Conservation (phyloP, 2,329 filamentous ascomycete genomes). For the Thermoascus crustaceus region DNA sequence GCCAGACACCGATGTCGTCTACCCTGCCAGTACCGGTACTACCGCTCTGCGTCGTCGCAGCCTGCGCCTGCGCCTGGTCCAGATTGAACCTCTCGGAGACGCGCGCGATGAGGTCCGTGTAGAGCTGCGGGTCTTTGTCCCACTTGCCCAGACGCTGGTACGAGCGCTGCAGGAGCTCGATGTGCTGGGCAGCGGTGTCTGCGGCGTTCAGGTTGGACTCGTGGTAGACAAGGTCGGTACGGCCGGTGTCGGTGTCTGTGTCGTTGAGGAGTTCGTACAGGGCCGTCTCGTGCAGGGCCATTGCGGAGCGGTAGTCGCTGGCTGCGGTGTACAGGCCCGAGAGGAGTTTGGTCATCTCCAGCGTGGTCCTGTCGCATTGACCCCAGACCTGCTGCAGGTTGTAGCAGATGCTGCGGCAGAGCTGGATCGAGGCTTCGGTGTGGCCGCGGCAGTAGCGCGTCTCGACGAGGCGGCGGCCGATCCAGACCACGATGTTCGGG, state of each 20-base stretch:
- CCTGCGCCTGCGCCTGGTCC: not conserved
- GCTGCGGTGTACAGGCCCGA: conserved; percentile 42
- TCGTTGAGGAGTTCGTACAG: conserved; percentile 23
- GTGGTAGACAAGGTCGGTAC: no score
- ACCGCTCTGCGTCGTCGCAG: no score
- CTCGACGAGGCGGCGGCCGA: conserved; percentile 47
- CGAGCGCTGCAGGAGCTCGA: not conserved
- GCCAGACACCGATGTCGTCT: not conserved
- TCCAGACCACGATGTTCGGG: conserved; percentile 40
- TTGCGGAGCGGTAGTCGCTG: conserved; percentile 21
- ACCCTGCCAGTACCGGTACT: not conserved
- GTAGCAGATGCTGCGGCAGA: conserved; percentile 49
- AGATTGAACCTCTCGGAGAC: not conserved
- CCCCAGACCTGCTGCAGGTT: conserved; percentile 48
- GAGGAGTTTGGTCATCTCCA: conserved; percentile 44
- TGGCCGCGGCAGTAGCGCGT: conserved; percentile 44
- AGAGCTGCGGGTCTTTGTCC: conserved; percentile 1
- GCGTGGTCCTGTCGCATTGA: conserved; percentile 38
- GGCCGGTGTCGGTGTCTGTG: conserved; percentile 13
- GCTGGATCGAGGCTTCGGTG: conserved; percentile 36
- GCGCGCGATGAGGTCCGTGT: not conserved
- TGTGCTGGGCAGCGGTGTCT: conserved; percentile 11
- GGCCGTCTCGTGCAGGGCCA: conserved; percentile 22
- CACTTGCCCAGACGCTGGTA: conserved; percentile 1
- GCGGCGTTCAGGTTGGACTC: conserved; percentile 13